Conservation (phyloP, 2,329 filamentous ascomycete genomes). For the Arthrocladium fulminans region DNA sequence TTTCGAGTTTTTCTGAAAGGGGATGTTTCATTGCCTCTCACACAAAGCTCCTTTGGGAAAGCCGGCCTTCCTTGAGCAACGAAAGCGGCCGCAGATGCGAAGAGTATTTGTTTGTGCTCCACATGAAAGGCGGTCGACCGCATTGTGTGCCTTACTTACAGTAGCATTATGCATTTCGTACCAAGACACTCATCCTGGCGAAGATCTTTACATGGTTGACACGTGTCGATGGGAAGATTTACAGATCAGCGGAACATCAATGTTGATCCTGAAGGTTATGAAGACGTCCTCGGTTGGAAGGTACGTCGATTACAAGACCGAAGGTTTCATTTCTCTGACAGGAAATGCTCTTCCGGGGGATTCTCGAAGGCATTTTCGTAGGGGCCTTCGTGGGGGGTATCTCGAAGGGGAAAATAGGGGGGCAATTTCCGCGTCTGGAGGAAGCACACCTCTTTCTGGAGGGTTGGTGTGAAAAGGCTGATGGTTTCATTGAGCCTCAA, state of each 20-base stretch:
- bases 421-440: neutral
- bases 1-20: neutral
- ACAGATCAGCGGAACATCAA: constrained; percentile 2
- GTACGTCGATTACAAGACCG: neutral
- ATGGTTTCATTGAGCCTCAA: neutral
- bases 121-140: too few relatives aligned
- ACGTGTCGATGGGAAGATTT: neutral
- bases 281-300: neutral
- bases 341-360: too few relatives aligned
- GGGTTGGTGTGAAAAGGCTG: neutral
- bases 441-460: neutral
- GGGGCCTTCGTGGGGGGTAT: neutral
- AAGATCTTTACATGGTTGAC: neutral
- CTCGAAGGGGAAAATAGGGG: too few relatives aligned
- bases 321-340: neutral
- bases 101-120: too few relatives aligned
- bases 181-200: neutral
- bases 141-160: too few relatives aligned
- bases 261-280: constrained; percentile 2
- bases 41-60: neutral
- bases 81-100: neutral
- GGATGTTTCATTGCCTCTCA: too few relatives aligned
- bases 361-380: neutral
- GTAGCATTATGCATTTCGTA: too few relatives aligned
- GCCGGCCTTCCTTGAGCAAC: neutral